Evolutionary conservation across 2,329 filamentous ascomycete species (phyloP).

Genomic region (Pseudogymnoascus sp.): DNA sequence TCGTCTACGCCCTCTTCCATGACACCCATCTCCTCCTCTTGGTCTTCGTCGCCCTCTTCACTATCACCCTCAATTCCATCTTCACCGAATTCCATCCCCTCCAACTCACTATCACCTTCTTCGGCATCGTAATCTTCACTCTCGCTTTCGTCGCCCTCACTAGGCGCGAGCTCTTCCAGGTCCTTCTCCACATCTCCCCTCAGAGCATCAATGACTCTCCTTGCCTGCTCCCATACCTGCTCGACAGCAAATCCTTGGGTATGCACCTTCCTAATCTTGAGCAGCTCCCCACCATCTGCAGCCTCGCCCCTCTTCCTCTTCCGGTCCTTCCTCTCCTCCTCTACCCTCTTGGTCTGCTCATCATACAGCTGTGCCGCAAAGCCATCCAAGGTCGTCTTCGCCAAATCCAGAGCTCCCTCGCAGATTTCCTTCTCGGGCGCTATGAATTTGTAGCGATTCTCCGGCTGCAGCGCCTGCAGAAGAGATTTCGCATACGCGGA

Average conservation of each 20-base stretch:
- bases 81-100: constrained; percentile 31
- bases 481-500: constrained; percentile 30
- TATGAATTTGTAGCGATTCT: constrained; percentile 50
- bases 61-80: constrained; percentile 25
- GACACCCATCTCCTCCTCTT: constrained; percentile 28
- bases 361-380: constrained; percentile 68
- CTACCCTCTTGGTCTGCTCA: constrained; percentile 60
- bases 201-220: constrained; percentile 66
- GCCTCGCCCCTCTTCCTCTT: constrained; percentile 53
- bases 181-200: constrained; percentile 44
- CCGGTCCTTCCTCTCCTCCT: constrained; percentile 63
- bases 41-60: constrained; percentile 25
- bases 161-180: constrained; percentile 29
- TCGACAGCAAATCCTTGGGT: constrained; percentile 77
- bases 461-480: constrained; percentile 20
- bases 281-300: constrained; percentile 37
- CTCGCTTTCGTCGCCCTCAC: constrained; percentile 19
- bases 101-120: constrained; percentile 28
- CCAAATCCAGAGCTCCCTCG: constrained; percentile 60
- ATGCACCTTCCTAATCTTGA: constrained; percentile 78
- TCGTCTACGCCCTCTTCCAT: constrained; percentile 28
- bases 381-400: constrained; percentile 73
- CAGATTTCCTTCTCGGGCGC: constrained; percentile 61
- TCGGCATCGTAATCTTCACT: constrained; percentile 30
- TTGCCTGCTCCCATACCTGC: constrained; percentile 92